Base-by-base conservation (phyloP, 768 basidiomycete species). In the Tremella mesenterica region DNA sequence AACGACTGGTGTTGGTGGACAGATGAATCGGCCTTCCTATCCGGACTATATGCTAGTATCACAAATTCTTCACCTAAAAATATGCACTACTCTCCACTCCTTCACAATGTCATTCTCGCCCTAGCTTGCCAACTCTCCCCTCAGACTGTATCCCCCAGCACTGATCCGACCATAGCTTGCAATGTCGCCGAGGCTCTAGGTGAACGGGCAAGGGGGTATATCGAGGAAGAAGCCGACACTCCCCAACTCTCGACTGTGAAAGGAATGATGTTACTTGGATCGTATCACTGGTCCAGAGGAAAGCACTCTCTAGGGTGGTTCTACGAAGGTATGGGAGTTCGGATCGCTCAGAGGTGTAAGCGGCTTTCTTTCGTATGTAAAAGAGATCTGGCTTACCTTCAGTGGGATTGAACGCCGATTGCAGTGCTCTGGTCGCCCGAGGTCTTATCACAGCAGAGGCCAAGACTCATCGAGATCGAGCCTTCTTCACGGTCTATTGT, bases 51-150 rank as follows among this genome's bases (percentile, higher is more conserved):
- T 54, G 61, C 21, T 51, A 48, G 26, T 55, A 57, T 44, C 59
- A 61, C n/a, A 39, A 58, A 27, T 48, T 61, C 9, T 64, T 65
- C 31, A 53, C 38, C 7, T 56, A 57, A 39, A 64, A 67, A 14
- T 38, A 50, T 52, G 23, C 82, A 85, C 58, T 85, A 85, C 68
- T 83, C 82, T 2, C 82, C 84, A 0, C 81, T 85, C 79, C 76
- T 85, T 7, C 84, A 85, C 71, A 85, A 85, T 58, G 77, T 83
- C 1, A 75, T 83, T 2, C 70, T 85, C 39, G 76, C 74, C 13
- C 73, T 79, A 45, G 76, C 74, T n/a, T 45, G 44, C 27, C 47
- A 48, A 18, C 25, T 48, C 47, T 31, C 47, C 14, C 29, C 44
- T 4, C 21, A 45, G 44, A 45, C 44, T 26, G 26, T 45, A 16